These are phyloP conservation scores for Aspergillus sp. DNA, from an alignment of 2,329 filamentous ascomycete species.

Conservation along the genomic window DNA sequence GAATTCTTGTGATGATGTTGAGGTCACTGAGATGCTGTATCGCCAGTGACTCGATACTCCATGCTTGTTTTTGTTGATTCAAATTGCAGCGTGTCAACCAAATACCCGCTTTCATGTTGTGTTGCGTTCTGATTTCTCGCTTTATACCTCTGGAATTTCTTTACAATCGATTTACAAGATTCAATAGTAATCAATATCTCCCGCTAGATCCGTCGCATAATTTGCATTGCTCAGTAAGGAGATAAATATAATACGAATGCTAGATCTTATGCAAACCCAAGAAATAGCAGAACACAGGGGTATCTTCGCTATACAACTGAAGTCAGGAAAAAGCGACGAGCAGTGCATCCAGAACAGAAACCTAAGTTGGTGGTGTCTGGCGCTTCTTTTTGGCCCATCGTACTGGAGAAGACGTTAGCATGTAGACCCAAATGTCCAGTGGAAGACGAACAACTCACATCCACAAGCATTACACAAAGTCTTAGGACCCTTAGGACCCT, in stretches of 20 bases:
- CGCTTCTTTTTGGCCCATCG: slow-evolving; percentile 69
- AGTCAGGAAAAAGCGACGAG: not conserved
- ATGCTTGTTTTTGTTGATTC: no score
- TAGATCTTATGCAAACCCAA: not conserved
- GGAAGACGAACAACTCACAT: slow-evolving; percentile 44
- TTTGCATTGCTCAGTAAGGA: not conserved
- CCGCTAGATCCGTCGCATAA: not conserved
- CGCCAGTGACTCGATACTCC: no score
- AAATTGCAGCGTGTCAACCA: no score
- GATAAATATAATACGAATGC: not conserved
- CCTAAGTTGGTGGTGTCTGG: slow-evolving; percentile 42
- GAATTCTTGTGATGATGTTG: not conserved
- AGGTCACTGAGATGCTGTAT: no score
- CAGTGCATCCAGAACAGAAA: not conserved
- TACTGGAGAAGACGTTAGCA: slow-evolving; percentile 29
- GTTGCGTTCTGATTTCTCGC: slow-evolving; percentile 9
- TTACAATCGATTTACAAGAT: no score
- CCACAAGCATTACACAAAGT: slow-evolving; percentile 95
- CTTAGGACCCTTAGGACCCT: slow-evolving; percentile 86
- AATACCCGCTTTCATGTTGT: not conserved
- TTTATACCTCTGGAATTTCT: slow-evolving; percentile 4
- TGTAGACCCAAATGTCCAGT: not conserved
- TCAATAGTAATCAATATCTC: not conserved
- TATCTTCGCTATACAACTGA: slow-evolving; percentile 10
- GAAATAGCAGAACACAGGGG: slow-evolving; percentile 6